Base-by-base conservation (phyloP, 2,329 filamentous ascomycete genomes). In the Geosmithia flava region DNA sequence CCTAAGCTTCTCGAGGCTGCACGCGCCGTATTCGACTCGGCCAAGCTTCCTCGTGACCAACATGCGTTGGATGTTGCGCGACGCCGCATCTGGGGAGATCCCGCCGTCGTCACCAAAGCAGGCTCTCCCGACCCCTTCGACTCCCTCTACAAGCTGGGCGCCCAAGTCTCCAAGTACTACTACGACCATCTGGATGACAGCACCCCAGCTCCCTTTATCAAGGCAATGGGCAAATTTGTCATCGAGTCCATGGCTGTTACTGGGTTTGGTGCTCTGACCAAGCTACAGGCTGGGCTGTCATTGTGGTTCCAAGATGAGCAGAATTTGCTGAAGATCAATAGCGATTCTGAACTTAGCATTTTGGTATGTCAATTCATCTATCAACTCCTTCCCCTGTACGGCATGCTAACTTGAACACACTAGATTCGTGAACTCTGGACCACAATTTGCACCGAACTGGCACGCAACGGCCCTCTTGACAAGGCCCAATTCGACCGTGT, bases 41-140 rank as follows among this genome's bases (percentile, higher is more conserved):
- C 78, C 11, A 71, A 62, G 39, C 70, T 81, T 47, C 80, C 81
- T 7, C 70, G 72, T 11, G 81, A 81, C 54, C 70, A 71, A 7
- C 75, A 80, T 52, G 75, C 79, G 11, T 66, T 88, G 4, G 84
- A 88, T 49, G 73, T 77, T 47, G 81, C 78, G 47, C 72, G 78
- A 46, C 76, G 77, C 46, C 73, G 72, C n/a, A 66, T 90, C 0
- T 88, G 83, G 83, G 63, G 64, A 20, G 58, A 57, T 8, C 58
- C 62, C n/a, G 52, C 58, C 7, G 53, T 55, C 6, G 51, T 53
- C 8, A 51, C 53, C 7, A 59, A 57, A 47, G 53, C 53, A 11
- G 80, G 80, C 3, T 67, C 67, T 5, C 75, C 70, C 50, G 76
- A 89, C 55, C 78, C 83, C 0, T 86, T 83, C 53, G 75, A 81